Percentiles rank a stretch among this genome's conserved stretches.
These are phyloP conservation scores for Nidularia pulvinata DNA, from an alignment of 768 basidiomycete genomes.

Conservation along the genomic window DNA sequence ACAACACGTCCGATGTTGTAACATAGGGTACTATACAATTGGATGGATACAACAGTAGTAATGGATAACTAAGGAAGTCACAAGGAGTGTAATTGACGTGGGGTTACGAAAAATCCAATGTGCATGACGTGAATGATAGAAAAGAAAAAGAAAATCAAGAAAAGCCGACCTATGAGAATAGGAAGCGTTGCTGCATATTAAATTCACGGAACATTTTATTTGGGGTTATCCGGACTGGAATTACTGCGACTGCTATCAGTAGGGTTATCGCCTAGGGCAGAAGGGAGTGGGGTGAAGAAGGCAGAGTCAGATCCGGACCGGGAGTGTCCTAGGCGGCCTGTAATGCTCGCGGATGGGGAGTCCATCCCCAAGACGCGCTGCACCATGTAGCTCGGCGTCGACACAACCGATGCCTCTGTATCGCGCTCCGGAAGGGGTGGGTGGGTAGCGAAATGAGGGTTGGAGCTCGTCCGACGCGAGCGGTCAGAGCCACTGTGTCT, in stretches of 20 bases:
- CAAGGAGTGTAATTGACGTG: too few species aligned
- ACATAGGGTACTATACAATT: not conserved
- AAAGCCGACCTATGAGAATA: too few species aligned
- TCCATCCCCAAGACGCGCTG: constrained; percentile 25
- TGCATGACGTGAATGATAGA: too few species aligned
- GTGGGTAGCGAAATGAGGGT: constrained; percentile 38
- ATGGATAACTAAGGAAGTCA: too few species aligned
- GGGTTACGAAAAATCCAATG: too few species aligned
- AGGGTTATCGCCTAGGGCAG: not conserved
- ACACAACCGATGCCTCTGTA: constrained; percentile 6
- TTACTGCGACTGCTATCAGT: constrained; percentile 1
- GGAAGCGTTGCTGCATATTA: too few species aligned
- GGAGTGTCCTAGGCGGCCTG: constrained; percentile 7
- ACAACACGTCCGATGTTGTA: not conserved
- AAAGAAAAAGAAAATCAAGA: too few species aligned
- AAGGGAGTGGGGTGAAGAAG: not conserved
- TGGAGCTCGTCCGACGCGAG: constrained; percentile 26
- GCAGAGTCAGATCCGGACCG: constrained; percentile 9
- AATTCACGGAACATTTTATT: not conserved
- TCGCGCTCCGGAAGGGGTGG: constrained; percentile 28
- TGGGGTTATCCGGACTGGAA: not conserved
- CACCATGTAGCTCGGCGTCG: constrained; percentile 14
- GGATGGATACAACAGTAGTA: not conserved
- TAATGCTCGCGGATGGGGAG: constrained; percentile 12
- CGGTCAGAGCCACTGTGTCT: constrained; percentile 35